Evolutionary conservation across 2,329 filamentous ascomycete species (phyloP).

Genomic region (Calonectria ilicicola): DNA sequence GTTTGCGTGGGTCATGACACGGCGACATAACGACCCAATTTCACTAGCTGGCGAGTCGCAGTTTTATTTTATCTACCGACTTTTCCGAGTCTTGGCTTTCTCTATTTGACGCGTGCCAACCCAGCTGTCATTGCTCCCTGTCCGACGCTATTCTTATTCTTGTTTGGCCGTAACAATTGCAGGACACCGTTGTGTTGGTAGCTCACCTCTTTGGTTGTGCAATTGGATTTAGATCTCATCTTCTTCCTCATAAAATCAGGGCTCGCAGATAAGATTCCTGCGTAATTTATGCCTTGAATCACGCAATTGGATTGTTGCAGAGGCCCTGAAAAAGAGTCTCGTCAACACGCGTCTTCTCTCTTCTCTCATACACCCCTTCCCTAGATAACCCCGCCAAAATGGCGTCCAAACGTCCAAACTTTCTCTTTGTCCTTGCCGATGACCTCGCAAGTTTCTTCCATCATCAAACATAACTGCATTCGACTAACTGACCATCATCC

Average conservation of each 20-base stretch:
- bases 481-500: constrained; percentile 46
- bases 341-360: background rate
- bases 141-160: background rate
- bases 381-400: background rate
- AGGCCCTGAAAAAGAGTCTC: background rate
- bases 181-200: background rate
- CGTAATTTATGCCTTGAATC: background rate
- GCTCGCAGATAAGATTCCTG: background rate
- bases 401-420: constrained; percentile 20
- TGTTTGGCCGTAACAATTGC: background rate
- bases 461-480: background rate
- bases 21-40: background rate
- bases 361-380: no score
- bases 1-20: background rate
- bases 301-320: background rate
- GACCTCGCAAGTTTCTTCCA: constrained; percentile 15
- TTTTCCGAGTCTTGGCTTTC: background rate
- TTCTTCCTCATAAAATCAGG: background rate
- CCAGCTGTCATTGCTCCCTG: background rate
- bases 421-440: constrained; percentile 23
- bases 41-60: background rate
- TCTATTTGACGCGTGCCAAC: background rate
- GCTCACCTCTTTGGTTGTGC: background rate
- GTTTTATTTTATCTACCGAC: background rate
- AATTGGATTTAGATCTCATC: background rate